Conservation (phyloP, 2,329 filamentous ascomycete species). For the Colletotrichum sp. region DNA sequence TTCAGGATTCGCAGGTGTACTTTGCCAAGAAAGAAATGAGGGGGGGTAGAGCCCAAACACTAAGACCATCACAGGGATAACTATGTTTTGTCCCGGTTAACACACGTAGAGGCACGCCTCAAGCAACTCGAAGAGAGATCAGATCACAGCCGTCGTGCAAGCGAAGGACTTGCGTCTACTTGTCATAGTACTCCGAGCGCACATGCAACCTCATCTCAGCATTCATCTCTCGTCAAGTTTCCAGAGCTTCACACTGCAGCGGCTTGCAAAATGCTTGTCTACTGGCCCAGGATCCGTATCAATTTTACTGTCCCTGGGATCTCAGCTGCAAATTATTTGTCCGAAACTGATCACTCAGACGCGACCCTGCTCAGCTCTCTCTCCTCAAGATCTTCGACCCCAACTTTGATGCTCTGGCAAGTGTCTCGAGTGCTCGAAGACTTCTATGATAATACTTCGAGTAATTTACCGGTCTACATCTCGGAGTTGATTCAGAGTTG, state of each 20-base stretch:
- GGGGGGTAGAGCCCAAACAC: neutral
- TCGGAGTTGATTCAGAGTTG: neutral
- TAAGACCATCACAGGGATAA: neutral
- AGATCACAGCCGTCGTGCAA: neutral
- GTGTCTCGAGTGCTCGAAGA: neutral
- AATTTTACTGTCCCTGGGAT: neutral
- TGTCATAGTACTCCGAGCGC: neutral
- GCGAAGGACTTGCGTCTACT: neutral
- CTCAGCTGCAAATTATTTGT: neutral
- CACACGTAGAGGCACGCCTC: neutral
- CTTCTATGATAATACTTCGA: neutral
- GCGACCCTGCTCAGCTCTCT: neutral
- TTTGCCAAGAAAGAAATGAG: neutral
- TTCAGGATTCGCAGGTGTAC: neutral
- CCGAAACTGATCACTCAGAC: neutral
- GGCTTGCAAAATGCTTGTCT: slow-evolving; percentile 1
- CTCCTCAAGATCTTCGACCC: neutral
- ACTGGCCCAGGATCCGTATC: neutral
- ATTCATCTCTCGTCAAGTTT: neutral
- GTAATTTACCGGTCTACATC: neutral
- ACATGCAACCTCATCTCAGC: neutral
- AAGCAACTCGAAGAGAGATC: neutral
- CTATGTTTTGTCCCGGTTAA: neutral
- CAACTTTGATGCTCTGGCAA: neutral
- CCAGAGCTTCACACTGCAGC: slow-evolving; percentile 8